phyloP scores from a whole-genome alignment of 2,329 filamentous ascomycete genomes.

The Pochonia chlamydosporia region DNA sequence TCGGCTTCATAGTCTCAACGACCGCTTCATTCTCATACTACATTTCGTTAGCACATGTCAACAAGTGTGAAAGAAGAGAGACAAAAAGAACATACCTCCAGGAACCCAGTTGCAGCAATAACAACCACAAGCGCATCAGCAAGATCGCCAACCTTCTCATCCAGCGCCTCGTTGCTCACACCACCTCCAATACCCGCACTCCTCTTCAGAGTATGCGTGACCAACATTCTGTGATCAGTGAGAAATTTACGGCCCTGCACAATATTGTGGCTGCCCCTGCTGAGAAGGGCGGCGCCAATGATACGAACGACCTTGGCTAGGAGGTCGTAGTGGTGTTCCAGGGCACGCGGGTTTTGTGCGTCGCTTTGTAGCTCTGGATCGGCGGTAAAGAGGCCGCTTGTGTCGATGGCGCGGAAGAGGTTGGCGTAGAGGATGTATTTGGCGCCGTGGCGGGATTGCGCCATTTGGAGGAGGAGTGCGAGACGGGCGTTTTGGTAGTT shows the following conservation, averaged over 20 bases:
- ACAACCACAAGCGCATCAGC: constrained; percentile 82
- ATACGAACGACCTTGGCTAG: constrained; percentile 77
- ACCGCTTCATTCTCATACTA: constrained; percentile 36
- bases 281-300: constrained; percentile 74
- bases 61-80: constrained; percentile 2
- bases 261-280: constrained; percentile 76
- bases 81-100: constrained; percentile 60
- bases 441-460: constrained; percentile 78
- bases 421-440: constrained; percentile 84
- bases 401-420: constrained; percentile 73
- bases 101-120: constrained; percentile 74
- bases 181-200: constrained; percentile 67
- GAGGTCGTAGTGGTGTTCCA: constrained; percentile 78
- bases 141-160: constrained; percentile 65
- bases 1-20: constrained; percentile 25
- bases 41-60: constrained; percentile 12
- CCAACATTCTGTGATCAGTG: constrained; percentile 72
- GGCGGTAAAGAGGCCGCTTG: constrained; percentile 78
- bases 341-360: constrained; percentile 60
- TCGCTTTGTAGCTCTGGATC: constrained; percentile 90
- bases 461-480: constrained; percentile 75
- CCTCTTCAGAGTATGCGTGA: constrained; percentile 86
- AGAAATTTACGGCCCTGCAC: constrained; percentile 76
- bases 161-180: constrained; percentile 35
- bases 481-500: constrained; percentile 65